These are phyloP conservation scores for Andalucia godoyi DNA, from an alignment of 78 protist genomes.

Conservation along the genomic window DNA sequence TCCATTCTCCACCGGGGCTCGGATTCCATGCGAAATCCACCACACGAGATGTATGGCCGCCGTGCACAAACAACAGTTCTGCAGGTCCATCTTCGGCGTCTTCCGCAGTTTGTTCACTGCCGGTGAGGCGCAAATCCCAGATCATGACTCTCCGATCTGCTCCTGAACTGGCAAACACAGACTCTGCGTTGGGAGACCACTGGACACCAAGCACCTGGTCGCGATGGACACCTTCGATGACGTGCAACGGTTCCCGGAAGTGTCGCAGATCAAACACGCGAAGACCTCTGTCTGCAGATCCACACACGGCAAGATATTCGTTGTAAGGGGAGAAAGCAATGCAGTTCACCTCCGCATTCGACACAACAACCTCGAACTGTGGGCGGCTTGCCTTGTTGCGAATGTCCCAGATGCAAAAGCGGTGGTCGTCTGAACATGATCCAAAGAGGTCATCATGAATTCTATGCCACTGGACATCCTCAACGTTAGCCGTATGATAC, in stretches of 20 bases:
- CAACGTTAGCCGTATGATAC: conserved; percentile 45
- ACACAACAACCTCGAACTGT: conserved; percentile 27
- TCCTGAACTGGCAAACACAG: conserved; percentile 61
- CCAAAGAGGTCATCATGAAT: conserved; percentile 59
- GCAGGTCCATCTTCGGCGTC: conserved; percentile 94
- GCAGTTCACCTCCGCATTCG: conserved; percentile 65
- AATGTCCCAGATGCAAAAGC: conserved; percentile 42
- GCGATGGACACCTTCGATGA: conserved; percentile 37
- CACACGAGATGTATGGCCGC: conserved; percentile 86
- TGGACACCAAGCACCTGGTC: conserved; percentile 57
- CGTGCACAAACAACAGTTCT: conserved; percentile 88
- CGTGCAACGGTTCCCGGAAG: conserved; percentile 48
- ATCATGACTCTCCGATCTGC: conserved; percentile 73
- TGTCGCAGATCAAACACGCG: conserved; percentile 86
- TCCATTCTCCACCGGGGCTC: conserved; percentile 72
- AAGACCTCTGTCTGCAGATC: conserved; percentile 56
- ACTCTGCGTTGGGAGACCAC: conserved; percentile 79
- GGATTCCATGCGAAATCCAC: conserved; percentile 77
- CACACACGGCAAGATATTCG: conserved; percentile 72
- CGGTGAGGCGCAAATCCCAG: conserved; percentile 85
- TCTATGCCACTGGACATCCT: conserved; percentile 77
- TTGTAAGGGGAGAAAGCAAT: conserved; percentile 74
- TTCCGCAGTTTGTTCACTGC: conserved; percentile 76
- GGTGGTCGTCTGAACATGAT: conserved; percentile 72
- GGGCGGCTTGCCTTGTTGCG: conserved; percentile 5